These are phyloP conservation scores for Claviceps sp. DNA, from an alignment of 2,329 filamentous ascomycete species.

Conservation along the genomic window DNA sequence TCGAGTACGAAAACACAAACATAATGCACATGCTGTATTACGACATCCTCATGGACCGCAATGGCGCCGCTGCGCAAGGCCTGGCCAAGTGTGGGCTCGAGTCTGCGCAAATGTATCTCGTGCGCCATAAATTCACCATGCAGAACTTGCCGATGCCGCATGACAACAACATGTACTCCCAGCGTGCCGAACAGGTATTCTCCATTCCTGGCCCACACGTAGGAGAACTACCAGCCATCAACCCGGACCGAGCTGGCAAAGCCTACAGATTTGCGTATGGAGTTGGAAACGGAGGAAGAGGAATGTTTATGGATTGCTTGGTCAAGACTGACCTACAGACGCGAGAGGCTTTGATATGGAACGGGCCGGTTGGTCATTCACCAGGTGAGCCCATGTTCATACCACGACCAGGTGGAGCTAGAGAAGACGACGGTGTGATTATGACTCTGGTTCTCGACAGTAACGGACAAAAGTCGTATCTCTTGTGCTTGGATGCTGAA, in stretches of 20 bases:
- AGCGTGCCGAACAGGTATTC: slow-evolving; percentile 22
- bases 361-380: slow-evolving; percentile 42
- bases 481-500: slow-evolving; percentile 50
- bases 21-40: slow-evolving; percentile 57
- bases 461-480: slow-evolving; percentile 42
- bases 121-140: slow-evolving; percentile 30
- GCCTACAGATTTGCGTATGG: slow-evolving; percentile 49
- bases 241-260: slow-evolving; percentile 37
- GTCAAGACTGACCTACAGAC: slow-evolving; percentile 51
- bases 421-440: slow-evolving; percentile 51
- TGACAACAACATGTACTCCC: slow-evolving; percentile 6
- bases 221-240: slow-evolving; percentile 55
- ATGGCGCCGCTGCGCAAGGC: slow-evolving; percentile 30
- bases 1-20: slow-evolving; percentile 50
- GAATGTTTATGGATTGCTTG: slow-evolving; percentile 47
- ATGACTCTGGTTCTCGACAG: slow-evolving; percentile 53
- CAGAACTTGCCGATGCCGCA: slow-evolving; percentile 8
- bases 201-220: slow-evolving; percentile 38
- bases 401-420: slow-evolving; percentile 24
- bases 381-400: slow-evolving; percentile 61
- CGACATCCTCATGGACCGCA: slow-evolving; percentile 45
- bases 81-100: slow-evolving; percentile 27
- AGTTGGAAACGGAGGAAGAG: slow-evolving; percentile 40
- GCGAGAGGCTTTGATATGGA: slow-evolving; percentile 41
- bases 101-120: slow-evolving; percentile 22